Evolutionary conservation across 1,284 basidiomycete species (phyloP).

Genomic region (Athelia psychrophila): DNA sequence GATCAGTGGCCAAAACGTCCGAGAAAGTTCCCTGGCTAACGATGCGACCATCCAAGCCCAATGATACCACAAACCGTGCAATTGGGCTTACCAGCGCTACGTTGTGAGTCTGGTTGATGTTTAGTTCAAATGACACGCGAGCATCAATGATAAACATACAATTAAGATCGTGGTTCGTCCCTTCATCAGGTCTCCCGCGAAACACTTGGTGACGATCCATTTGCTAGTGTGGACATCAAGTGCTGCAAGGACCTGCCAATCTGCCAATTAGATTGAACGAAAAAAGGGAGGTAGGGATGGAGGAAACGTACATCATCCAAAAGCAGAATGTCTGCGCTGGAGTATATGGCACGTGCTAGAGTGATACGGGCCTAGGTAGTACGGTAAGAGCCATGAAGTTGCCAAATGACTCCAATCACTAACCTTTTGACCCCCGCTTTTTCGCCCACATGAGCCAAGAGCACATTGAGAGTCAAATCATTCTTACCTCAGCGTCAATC

Average conservation of each 20-base stretch:
- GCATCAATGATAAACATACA: slow-evolving; percentile 36
- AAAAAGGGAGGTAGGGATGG: no score
- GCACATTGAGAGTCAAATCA: no score
- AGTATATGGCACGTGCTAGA: slow-evolving; percentile 69
- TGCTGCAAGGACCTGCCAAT: slow-evolving; percentile 11
- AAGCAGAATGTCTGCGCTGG: slow-evolving; percentile 43
- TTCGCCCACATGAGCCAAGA: no score
- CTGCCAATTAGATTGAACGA: no score
- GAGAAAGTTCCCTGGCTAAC: slow-evolving; percentile 44
- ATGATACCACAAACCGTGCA: slow-evolving; percentile 59
- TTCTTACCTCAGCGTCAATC: slow-evolving; percentile 30
- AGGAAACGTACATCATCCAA: slow-evolving; percentile 45
- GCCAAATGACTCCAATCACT: neutral
- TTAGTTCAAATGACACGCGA: neutral
- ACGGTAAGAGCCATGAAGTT: neutral
- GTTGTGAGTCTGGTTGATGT: slow-evolving; percentile 63
- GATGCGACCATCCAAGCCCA: slow-evolving; percentile 51
- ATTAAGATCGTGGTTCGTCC: slow-evolving; percentile 58
- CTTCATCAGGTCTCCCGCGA: slow-evolving; percentile 49
- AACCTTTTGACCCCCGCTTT: slow-evolving; percentile 72
- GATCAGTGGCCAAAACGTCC: slow-evolving; percentile 33
- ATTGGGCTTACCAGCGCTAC: slow-evolving; percentile 62
- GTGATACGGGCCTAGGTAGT: slow-evolving; percentile 54
- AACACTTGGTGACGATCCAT: slow-evolving; percentile 64
- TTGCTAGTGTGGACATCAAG: slow-evolving; percentile 56